phyloP scores from a whole-genome alignment of 306 rosid species.

The Arachis hypogaea region DNA sequence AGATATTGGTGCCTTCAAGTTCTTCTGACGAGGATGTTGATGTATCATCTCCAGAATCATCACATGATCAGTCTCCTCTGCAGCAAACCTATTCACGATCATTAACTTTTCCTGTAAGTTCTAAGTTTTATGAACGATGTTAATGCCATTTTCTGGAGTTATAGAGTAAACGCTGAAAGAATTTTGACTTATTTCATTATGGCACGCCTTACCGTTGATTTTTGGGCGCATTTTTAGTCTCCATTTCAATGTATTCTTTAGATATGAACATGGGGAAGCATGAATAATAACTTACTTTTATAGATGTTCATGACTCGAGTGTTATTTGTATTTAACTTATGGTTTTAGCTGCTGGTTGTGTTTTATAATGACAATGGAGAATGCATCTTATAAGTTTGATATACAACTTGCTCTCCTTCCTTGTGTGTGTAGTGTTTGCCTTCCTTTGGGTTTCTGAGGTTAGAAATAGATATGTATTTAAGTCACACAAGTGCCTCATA shows the following conservation, averaged over 20 bases:
- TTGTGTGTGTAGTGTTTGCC: neutral
- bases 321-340: neutral
- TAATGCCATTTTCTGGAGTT: neutral
- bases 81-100: slow-evolving; percentile 55
- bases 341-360: neutral
- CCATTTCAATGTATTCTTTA: neutral
- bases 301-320: neutral
- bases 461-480: slow-evolving; percentile 6
- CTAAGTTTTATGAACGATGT: neutral
- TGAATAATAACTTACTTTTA: neutral
- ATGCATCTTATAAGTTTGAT: neutral
- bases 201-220: neutral
- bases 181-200: neutral
- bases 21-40: slow-evolving; percentile 47
- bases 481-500: neutral
- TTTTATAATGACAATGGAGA: neutral
- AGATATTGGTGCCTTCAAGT: slow-evolving; percentile 36
- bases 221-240: neutral
- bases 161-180: no score
- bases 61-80: slow-evolving; percentile 40
- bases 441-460: neutral
- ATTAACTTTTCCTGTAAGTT: slow-evolving; percentile 76
- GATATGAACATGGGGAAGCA: neutral
- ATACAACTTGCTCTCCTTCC: neutral
- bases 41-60: slow-evolving; percentile 34